Evolutionary conservation across 2,329 filamentous ascomycete species (phyloP), one percentile per base, ranked within the genome.

Genomic region (Nakataea oryzae): DNA sequence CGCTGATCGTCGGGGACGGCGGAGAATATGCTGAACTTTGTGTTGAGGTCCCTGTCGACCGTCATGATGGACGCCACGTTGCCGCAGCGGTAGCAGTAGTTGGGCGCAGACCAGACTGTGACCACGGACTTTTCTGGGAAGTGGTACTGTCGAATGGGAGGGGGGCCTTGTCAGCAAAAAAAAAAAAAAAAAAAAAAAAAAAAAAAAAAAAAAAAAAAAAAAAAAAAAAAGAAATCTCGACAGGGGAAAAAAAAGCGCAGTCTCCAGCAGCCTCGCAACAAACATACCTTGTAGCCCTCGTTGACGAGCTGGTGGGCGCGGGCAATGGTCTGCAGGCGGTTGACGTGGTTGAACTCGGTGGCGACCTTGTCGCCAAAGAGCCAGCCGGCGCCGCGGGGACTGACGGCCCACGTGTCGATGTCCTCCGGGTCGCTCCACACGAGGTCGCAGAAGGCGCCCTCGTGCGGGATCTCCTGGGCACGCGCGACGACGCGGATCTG

Each of bases 371-470:
- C 92, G 41, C 95, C 95, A 74, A 99, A 99, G 0, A 96, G 91
- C 80, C 97, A 99, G 0, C 95, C 95, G n/a, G 95, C 95, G 47
- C 95, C 95, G 69, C 95, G 84, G 9, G 95, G 95, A 63, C 91
- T 96, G 63, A 99, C 85, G 21, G 91, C 93, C 82, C 97, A 99
- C 66, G 97, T 96, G 70, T 97, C 93, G 59, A 96, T 87, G 67
- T 99, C 95, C 71, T 99, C 95, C 1, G 95, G 95, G 72, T 99
- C 95, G 62, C 91, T 96, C 95, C 95, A 99, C 8, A 99, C 95
- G 54, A 99, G 79, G 73, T 99, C 95, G 60, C 95, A 96, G 86
- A 99, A 99, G 2, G 95, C 95, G 7, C 95, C 95, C 77, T 99
- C 95, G 71, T 99, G 95, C 8, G 95, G 95, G 69, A 99, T 99